Base-by-base conservation (phyloP, 306 rosid genomes). In the Trifolium repens region DNA sequence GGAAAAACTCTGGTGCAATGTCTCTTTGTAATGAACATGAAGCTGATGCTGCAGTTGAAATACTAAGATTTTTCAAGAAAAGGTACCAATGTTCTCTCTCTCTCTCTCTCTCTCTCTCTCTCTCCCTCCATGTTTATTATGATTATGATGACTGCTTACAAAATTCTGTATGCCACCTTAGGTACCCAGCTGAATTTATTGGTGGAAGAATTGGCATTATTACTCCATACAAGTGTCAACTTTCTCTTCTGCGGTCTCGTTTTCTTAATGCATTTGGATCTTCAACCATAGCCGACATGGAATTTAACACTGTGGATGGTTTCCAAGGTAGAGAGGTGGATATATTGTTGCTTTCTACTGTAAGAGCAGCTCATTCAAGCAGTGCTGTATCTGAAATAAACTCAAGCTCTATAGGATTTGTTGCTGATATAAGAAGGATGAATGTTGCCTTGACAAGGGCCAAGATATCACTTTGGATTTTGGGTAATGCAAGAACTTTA, bases 241-340 rank as follows among this genome's bases (percentile, higher is more conserved):
- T 91, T 72, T 90, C 97, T 40, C 90, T 94, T 49, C 77, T 94
- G 71, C 89, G 93, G 39, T 91, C 98, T 79, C 91, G 93, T 54
- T 84, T 91, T 86, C 80, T 84, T 40, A 85, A 78, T 67, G 88
- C 88, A 60, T 94, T 94, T 81, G 98, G 97, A 82, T 77, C 96
- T 74, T 91, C 90, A 10, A 77, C 74, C 50, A 68, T 81, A 63
- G 85, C 79, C 5, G 88, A 82, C 44, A 86, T 94, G 69, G 97
- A 94, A 81, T 87, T 94, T 71, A 94, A 94, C 80, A 94, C 97
- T 0, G 96, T 94, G 74, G 98, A 94, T 84, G 98, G 98, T 81
- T 94, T 91, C 82, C 98, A 94, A 88, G 98, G 98, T 50, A 91
- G 98, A 76, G 98, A 94, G 83, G 94, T 94, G 78, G 98, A 94